Conservation (phyloP, 345 rosid genomes). For the Eucalyptus caleyi region DNA sequence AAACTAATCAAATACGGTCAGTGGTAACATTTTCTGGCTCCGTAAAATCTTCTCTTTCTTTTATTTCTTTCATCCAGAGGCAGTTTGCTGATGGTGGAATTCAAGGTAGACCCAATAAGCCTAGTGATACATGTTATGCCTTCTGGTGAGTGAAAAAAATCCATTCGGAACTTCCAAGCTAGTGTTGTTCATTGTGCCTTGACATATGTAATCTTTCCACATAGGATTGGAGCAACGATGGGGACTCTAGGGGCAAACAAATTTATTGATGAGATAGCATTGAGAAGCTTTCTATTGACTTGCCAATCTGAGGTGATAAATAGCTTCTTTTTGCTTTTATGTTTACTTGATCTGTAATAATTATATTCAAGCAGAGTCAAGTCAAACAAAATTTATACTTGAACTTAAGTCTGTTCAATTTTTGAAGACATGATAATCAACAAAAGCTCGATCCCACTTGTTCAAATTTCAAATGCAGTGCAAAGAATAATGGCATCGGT, state of each 20-base stretch:
- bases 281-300: conserved; percentile 48
- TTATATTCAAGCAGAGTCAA: not conserved
- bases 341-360: not conserved
- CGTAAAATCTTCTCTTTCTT: not conserved
- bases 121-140: conserved; percentile 94
- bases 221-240: conserved; percentile 75
- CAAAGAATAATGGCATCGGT: not conserved
- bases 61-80: conserved; percentile 32
- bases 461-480: not conserved
- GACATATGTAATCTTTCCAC: not conserved
- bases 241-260: conserved; percentile 56
- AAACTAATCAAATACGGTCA: not conserved
- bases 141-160: conserved; percentile 48
- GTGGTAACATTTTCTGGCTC: not conserved
- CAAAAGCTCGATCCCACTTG: not conserved
- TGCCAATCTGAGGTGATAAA: conserved; percentile 72
- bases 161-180: not conserved
- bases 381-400: not conserved
- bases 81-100: conserved; percentile 83
- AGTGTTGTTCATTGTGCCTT: not conserved
- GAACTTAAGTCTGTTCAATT: not conserved
- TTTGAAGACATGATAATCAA: not conserved
- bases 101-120: conserved; percentile 85
- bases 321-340: not conserved
- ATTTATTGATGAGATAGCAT: conserved; percentile 39